These are phyloP conservation scores for Kuraishia piskuri DNA, from an alignment of 805 yeast genomes.

Conservation along the genomic window DNA sequence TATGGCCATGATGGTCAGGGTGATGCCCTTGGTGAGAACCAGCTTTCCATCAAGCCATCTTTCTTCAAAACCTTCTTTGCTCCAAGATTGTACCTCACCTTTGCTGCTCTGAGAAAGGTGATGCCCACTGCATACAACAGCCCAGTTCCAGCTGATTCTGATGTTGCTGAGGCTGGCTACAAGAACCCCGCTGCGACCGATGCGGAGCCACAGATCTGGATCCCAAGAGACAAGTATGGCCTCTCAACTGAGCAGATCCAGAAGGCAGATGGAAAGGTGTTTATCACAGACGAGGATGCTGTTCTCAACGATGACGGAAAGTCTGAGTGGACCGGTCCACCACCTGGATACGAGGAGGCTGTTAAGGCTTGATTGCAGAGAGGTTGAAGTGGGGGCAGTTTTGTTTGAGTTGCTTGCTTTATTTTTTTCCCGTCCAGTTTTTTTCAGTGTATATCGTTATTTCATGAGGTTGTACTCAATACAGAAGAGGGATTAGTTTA, in stretches of 20 bases:
- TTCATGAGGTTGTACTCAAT: background rate
- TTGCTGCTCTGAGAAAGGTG: conserved; percentile 27
- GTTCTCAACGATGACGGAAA: conserved; percentile 49
- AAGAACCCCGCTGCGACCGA: conserved; percentile 50
- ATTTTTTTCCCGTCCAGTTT: background rate
- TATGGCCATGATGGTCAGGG: background rate
- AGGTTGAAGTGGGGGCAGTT: background rate
- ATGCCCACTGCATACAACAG: conserved; percentile 29
- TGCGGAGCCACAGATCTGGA: conserved; percentile 59
- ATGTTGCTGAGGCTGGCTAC: conserved; percentile 33
- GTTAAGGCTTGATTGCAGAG: conserved; percentile 15
- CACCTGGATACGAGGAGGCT: conserved; percentile 59
- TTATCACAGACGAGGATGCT: conserved; percentile 51
- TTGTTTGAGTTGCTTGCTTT: background rate
- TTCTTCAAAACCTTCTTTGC: conserved; percentile 27
- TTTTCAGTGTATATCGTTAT: background rate
- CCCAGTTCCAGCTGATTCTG: conserved; percentile 24
- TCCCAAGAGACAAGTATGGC: conserved; percentile 61
- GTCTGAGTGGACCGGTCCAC: conserved; percentile 47
- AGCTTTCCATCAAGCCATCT: background rate
- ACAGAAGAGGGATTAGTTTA: background rate
- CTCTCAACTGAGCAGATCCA: conserved; percentile 50
- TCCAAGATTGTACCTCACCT: conserved; percentile 32
- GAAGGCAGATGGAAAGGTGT: conserved; percentile 45
- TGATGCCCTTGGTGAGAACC: background rate